Evolutionary conservation across 345 rosid species (phyloP).

Genomic region (Syzygium grande): DNA sequence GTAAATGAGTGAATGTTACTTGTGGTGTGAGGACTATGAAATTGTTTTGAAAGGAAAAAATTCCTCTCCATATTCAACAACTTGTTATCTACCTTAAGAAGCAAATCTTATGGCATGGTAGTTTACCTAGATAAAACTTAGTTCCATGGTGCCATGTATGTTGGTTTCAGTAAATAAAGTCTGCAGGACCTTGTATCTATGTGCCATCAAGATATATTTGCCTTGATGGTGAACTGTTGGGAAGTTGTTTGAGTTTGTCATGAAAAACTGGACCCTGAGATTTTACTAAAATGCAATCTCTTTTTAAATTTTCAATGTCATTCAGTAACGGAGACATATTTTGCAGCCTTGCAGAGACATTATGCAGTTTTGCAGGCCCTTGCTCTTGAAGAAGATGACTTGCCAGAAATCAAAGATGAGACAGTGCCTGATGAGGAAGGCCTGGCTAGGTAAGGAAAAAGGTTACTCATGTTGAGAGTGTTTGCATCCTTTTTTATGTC

Average conservation of each 20-base stretch:
- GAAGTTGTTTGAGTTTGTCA: background rate
- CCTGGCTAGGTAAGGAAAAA: slow-evolving; percentile 42
- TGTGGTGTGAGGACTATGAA: background rate
- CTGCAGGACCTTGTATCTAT: background rate
- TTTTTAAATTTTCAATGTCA: background rate
- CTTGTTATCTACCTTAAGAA: background rate
- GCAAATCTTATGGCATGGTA: background rate
- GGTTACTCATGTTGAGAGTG: background rate
- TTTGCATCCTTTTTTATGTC: background rate
- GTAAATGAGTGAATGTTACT: background rate
- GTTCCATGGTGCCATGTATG: background rate
- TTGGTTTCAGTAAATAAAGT: background rate
- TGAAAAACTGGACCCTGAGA: background rate
- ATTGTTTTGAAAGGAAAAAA: background rate
- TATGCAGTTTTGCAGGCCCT: slow-evolving; percentile 81
- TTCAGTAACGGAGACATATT: background rate
- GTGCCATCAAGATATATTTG: background rate
- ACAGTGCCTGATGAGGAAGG: slow-evolving; percentile 90
- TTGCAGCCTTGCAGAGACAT: slow-evolving; percentile 89
- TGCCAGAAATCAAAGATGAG: slow-evolving; percentile 64
- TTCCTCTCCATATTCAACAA: background rate
- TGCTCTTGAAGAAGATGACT: slow-evolving; percentile 77
- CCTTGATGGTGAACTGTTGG: background rate
- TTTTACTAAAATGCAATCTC: background rate
- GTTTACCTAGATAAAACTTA: background rate